phyloP scores from a whole-genome alignment of 192 early-diverging fungal genomes.

The Pilobolus umbonatus region DNA sequence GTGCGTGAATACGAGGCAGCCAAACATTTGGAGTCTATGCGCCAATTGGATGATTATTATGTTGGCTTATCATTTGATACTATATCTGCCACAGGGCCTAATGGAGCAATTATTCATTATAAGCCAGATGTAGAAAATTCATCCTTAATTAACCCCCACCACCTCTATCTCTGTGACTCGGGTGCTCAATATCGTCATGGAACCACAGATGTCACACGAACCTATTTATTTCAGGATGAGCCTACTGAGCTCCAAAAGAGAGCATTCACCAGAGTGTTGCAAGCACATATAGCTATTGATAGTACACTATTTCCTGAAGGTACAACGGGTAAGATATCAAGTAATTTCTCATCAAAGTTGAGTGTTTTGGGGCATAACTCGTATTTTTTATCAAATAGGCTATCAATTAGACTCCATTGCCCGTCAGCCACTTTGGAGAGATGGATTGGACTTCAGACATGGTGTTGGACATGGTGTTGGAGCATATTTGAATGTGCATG shows the following conservation, averaged over 20 bases:
- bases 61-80: conserved; percentile 92
- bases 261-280: conserved; percentile 88
- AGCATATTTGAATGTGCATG: conserved; percentile 88
- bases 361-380: background rate
- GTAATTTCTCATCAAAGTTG: background rate
- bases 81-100: conserved; percentile 91
- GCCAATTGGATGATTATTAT: conserved; percentile 65
- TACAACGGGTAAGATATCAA: conserved; percentile 45
- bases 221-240: conserved; percentile 71
- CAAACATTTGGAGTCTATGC: conserved; percentile 70
- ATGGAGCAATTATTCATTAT: conserved; percentile 97
- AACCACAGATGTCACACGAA: conserved; percentile 93
- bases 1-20: conserved; percentile 86
- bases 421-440: conserved; percentile 77
- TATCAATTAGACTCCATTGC: conserved; percentile 85
- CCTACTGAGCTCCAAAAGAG: conserved; percentile 79
- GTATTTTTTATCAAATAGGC: conserved; percentile 48
- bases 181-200: conserved; percentile 94
- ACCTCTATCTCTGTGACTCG: conserved; percentile 91
- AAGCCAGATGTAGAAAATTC: conserved; percentile 71
- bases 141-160: conserved; percentile 57
- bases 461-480: conserved; percentile 98
- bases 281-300: conserved; percentile 92
- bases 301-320: conserved; percentile 80
- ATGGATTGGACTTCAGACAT: conserved; percentile 93